Evolutionary conservation across 2,329 filamentous ascomycete species (phyloP).

Genomic region (Aureobasidium sp.): DNA sequence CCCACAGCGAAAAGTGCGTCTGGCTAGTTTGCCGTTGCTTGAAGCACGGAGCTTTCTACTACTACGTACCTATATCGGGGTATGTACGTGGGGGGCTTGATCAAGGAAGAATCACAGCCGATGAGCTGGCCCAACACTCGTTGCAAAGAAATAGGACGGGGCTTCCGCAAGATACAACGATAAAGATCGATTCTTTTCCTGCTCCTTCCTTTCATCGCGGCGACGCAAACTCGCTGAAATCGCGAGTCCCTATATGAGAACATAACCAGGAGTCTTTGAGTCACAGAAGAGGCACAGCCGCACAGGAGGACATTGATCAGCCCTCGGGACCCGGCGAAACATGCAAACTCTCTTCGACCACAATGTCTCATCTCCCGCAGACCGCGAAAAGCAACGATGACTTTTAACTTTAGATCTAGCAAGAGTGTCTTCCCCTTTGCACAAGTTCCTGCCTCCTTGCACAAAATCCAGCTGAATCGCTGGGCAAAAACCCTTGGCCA

Average conservation of each 20-base stretch:
- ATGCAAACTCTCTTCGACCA: background rate
- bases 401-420: background rate
- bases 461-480: background rate
- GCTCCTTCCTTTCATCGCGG: background rate
- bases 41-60: background rate
- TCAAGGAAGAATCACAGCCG: background rate
- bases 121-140: background rate
- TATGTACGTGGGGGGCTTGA: background rate
- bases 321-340: background rate
- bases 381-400: background rate
- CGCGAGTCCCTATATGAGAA: background rate
- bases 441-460: background rate
- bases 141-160: background rate
- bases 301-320: background rate
- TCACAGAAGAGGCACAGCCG: background rate
- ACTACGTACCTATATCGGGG: background rate
- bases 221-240: background rate
- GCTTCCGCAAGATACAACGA: background rate
- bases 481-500: background rate
- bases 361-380: background rate
- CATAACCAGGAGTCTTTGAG: background rate
- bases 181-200: too few relatives aligned
- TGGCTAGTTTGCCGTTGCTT: background rate
- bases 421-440: too few relatives aligned
- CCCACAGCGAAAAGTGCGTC: background rate